phyloP scores from a whole-genome alignment of 768 basidiomycete species.

The Strobilomyces echinocephalus region DNA sequence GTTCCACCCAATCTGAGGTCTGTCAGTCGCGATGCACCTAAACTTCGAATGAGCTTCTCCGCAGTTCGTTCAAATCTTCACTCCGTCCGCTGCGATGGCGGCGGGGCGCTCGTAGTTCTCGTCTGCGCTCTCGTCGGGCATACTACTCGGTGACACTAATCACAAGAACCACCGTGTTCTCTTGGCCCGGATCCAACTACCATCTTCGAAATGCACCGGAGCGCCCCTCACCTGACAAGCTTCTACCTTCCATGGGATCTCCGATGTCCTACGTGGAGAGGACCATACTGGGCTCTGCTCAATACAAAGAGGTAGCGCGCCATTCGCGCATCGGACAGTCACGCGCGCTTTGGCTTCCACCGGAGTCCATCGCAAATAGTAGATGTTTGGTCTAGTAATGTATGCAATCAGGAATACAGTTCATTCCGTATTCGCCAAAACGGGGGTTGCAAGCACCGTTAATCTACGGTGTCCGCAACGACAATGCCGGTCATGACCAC shows the following conservation, averaged over 20 bases:
- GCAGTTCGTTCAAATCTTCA: conserved; percentile 15
- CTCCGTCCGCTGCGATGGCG: conserved; percentile 25
- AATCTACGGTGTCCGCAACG: conserved; percentile 20
- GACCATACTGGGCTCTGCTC: not conserved
- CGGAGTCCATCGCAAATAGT: not conserved
- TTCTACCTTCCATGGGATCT: conserved; percentile 7
- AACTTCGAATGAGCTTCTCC: conserved; percentile 3
- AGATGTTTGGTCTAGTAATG: not conserved
- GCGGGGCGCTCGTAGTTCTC: conserved; percentile 15
- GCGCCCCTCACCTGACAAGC: conserved; percentile 3
- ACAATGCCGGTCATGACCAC: conserved; percentile 20
- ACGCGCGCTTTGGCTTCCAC: not conserved
- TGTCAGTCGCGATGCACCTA: not conserved
- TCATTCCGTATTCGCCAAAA: conserved; percentile 3
- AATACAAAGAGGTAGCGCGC: conserved; percentile 3
- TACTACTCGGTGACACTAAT: conserved; percentile 18
- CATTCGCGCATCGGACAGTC: not conserved
- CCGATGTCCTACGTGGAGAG: conserved; percentile 12
- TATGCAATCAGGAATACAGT: conserved; percentile 1
- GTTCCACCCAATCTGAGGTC: conserved; percentile 15
- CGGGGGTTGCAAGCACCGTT: conserved; percentile 12
- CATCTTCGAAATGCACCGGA: conserved; percentile 9
- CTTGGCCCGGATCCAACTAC: conserved; percentile 1
- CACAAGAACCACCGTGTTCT: conserved; percentile 9
- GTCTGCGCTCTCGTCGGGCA: conserved; percentile 19